Evolutionary conservation across 371 early-diverging fungal species (phyloP), one percentile per base, ranked within the genome.

Genomic region (Syncephalastrum contaminatum): DNA sequence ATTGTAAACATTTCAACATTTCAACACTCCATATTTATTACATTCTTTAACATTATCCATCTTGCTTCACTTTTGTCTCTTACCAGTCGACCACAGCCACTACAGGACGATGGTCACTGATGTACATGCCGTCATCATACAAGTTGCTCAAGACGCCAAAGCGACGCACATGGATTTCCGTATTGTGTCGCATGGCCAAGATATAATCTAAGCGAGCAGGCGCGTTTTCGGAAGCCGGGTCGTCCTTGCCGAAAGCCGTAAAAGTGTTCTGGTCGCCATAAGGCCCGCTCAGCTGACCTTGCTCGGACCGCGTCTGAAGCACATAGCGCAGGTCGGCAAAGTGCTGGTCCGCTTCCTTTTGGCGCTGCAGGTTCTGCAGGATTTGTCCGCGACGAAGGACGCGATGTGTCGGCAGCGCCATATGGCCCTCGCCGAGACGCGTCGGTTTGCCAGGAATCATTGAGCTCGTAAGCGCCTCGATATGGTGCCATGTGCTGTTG

Each of bases 61-160:
- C 46, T 36, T 36, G 12, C 36, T 30, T 30, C 36, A 10, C 2
- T 30, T 10, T 30, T 30, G 1, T 12, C 10, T 27, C 40, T 22
- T 63, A 70, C 76, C 73, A 76, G 16, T 66, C 60, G 6, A 76
- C 22, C 16, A 43, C 66, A 13, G 69, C 74, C 25, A 80, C 58
- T 13, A 80, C 79, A 43, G 81, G 81, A 30, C 81, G 76, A 58
- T 80, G 81, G 24, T 80, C 81, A 51, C 76, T 78, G 15, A 75
- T 66, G 43, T 55, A 64, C 42, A 75, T 58, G 0, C 69, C 72
- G 51, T 78, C 76, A 43, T 80, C 80, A 49, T 63, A 79, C 45
- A 60, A 54, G 27, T 77, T 77, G 14, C 61, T 49, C 1, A 79
- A 54, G 1, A 77, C 70, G 14, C 69, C 80, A 49, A 59, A 68